Evolutionary conservation across 805 yeast species (phyloP), one percentile per base, ranked within the genome.

Genomic region (Metschnikowia sp.): DNA sequence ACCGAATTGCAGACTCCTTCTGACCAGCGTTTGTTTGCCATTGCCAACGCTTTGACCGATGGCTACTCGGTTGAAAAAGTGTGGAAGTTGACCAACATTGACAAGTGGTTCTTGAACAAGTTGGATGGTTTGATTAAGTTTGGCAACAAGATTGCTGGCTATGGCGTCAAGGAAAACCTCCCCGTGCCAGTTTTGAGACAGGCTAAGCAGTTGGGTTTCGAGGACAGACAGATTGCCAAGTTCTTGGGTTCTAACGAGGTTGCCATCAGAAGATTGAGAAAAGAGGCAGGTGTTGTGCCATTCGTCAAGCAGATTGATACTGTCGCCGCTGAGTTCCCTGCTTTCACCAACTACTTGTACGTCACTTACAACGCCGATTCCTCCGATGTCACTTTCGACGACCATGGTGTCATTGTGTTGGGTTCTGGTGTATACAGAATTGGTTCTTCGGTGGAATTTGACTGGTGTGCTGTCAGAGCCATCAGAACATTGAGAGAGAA

Each of bases 351-450:
- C 76, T 92, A 92, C 72, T 76, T 92, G 69, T 92, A 94, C 76
- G 81, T 88, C 70, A 94, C 98, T 34, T 92, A 94, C 75, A 91
- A 88, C 63, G 98, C 96, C 40, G 90, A 87, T 57, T 72, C 86
- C 32, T 84, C 86, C 57, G 99, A 92, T 70, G 82, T 94, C 51
- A 65, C 75, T n/a, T 94, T 92, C 63, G 83, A 90, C 57, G 97
- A 92, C 55, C 83, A 90, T 55, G 97, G 97, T 68, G 85, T 87
- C 43, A 88, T 92, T 87, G 99, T 92, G 37, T 77, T 92, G 50
- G 98, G 98, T 56, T 90, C 97, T 4, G 99, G 99, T 79, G 99
- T 94, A 39, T 92, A 92, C 79, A 84, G 99, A 75, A 92, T 92
- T 65, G 99, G 99, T 61, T 94, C 98, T 6, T 92, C 98, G 30